These are phyloP conservation scores for Zizania latifolia DNA, from an alignment of 176 grass and related monocot species.

Conservation along the genomic window DNA sequence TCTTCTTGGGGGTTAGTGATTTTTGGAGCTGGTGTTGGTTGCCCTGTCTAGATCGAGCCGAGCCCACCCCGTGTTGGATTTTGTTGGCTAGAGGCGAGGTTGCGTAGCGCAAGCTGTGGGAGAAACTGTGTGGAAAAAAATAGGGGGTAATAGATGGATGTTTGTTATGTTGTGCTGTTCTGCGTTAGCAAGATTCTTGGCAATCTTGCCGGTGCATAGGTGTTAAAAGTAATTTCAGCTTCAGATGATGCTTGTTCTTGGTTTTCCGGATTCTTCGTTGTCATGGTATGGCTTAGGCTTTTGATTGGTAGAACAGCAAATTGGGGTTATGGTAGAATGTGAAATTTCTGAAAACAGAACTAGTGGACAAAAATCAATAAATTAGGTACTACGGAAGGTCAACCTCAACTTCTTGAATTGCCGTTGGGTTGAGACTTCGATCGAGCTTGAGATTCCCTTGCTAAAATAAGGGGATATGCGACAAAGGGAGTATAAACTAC, in stretches of 20 bases:
- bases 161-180: not conserved
- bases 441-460: not conserved
- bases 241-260: not conserved
- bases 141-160: not conserved
- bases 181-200: not conserved
- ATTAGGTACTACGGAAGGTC: not conserved
- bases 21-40: not conserved
- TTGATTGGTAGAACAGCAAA: not conserved
- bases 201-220: not conserved
- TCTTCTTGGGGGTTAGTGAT: not conserved
- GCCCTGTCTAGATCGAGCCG: slow-evolving; percentile 14
- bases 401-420: not conserved
- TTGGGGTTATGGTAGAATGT: not conserved
- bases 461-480: not conserved
- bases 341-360: not conserved
- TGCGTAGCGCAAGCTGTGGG: not conserved
- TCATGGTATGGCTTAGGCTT: not conserved
- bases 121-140: not conserved
- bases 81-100: not conserved
- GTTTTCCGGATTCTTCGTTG: not conserved
- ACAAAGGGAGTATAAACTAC: not conserved
- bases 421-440: not conserved
- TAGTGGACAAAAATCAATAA: not conserved
- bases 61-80: not conserved
- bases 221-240: not conserved